Conservation (phyloP, 768 basidiomycete species). For the Boletus coccyginus region DNA sequence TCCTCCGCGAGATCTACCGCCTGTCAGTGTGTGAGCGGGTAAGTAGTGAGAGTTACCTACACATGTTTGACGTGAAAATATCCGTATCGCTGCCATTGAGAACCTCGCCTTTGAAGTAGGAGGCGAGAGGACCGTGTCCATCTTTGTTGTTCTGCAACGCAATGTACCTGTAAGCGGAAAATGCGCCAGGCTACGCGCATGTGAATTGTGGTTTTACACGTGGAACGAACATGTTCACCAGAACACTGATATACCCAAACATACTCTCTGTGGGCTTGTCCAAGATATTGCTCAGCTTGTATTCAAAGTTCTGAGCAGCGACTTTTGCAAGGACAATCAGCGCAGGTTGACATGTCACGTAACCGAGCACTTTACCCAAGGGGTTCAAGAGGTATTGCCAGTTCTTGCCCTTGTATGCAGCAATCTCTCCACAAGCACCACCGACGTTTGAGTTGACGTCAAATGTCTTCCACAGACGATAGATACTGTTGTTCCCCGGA, state of each 20-base stretch:
- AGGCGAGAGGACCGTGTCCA: slow-evolving; percentile 85
- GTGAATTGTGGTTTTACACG: slow-evolving; percentile 9
- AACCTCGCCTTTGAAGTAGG: slow-evolving; percentile 96
- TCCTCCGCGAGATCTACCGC: slow-evolving; percentile 84
- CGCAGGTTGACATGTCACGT: background rate
- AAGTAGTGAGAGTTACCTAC: slow-evolving; percentile 40
- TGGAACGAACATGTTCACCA: slow-evolving; percentile 44
- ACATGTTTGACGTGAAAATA: slow-evolving; percentile 97
- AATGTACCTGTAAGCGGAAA: slow-evolving; percentile 89
- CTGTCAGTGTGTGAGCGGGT: slow-evolving; percentile 3
- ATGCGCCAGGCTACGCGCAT: slow-evolving; percentile 75
- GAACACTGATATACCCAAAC: slow-evolving; percentile 95
- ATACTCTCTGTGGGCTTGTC: slow-evolving; percentile 87
- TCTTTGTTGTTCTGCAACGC: slow-evolving; percentile 82
- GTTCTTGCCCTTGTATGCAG: slow-evolving; percentile 85
- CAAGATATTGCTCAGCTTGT: slow-evolving; percentile 87
- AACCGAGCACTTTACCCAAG: slow-evolving; percentile 48
- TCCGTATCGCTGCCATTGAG: slow-evolving; percentile 82
- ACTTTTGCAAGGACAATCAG: slow-evolving; percentile 40
- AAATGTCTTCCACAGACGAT: slow-evolving; percentile 94
- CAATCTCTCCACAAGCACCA: slow-evolving; percentile 97
- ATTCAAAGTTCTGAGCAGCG: slow-evolving; percentile 95
- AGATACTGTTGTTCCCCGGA: slow-evolving; percentile 84
- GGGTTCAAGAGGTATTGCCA: slow-evolving; percentile 84
- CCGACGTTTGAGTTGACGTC: slow-evolving; percentile 90